phyloP scores from a whole-genome alignment of 2,329 filamentous ascomycete genomes.

The Hypoxylon sp. region DNA sequence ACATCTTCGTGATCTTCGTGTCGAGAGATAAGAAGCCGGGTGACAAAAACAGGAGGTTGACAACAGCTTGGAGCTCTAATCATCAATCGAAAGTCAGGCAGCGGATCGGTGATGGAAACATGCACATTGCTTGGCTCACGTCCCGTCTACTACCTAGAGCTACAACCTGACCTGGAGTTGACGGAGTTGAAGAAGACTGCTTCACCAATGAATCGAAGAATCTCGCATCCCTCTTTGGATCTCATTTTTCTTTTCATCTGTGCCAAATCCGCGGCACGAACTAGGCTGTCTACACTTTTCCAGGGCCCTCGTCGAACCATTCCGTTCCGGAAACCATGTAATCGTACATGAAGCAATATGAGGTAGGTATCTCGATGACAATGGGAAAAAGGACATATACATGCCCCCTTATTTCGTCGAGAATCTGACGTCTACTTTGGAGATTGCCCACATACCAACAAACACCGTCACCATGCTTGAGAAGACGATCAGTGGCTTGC shows the following conservation, averaged over 20 bases:
- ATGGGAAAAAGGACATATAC: slow-evolving; percentile 10
- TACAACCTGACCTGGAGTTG: neutral
- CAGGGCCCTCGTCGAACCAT: slow-evolving; percentile 13
- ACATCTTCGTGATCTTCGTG: neutral
- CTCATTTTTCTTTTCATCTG: slow-evolving; percentile 30
- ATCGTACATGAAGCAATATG: slow-evolving; percentile 31
- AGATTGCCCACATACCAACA: slow-evolving; percentile 75
- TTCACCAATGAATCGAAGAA: neutral
- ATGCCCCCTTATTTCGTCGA: slow-evolving; percentile 51
- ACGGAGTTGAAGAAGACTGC: neutral
- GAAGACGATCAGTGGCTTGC: slow-evolving; percentile 88
- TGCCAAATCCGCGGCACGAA: slow-evolving; percentile 18
- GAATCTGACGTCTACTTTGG: slow-evolving; percentile 84
- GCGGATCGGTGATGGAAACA: neutral
- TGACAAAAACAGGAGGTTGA: neutral
- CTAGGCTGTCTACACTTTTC: slow-evolving; percentile 22
- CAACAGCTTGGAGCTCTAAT: neutral
- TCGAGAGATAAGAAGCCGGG: no score
- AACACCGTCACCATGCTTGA: slow-evolving; percentile 77
- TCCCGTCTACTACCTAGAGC: neutral
- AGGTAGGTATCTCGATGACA: slow-evolving; percentile 21
- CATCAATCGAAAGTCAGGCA: neutral
- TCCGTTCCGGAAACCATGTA: slow-evolving; percentile 25
- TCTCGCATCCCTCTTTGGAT: slow-evolving; percentile 8
- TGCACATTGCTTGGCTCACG: neutral